Evolutionary conservation across 2,329 filamentous ascomycete genomes (phyloP), one percentile per base, ranked within the genome.

Genomic region (Sporothrix luriei): DNA sequence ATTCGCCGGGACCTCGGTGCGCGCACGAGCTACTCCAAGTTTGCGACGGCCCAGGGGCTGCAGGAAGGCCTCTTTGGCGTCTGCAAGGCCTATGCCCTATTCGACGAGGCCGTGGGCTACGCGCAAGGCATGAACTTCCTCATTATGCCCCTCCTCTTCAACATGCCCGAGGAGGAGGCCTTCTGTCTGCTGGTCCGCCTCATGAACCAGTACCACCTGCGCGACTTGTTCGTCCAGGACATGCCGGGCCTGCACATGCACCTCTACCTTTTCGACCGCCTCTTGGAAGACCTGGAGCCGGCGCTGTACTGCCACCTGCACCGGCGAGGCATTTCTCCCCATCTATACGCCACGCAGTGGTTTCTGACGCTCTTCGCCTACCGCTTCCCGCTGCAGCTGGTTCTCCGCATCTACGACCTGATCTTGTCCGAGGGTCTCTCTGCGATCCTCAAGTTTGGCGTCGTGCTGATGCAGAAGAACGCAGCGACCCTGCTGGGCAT

Each of bases 81-180:
- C 48, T 99, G 95, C 83, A 99, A 98, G 80, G 94, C 95, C 1
- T 99, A 99, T 80, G 95, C 95, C 16, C 84, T 99, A 40, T 98
- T 94, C 75, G 95, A 99, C 76, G 93, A 97, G 76, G 91, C 85
- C 9, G 95, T 99, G 48, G 94, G 95, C 43, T 99, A 99, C 79
- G 94, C 96, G 0, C 95, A 99, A 79, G 95, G 95, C 77, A 97
- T 99, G 91, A 99, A 98, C 78, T 99, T 99, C 76, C 88, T 99
- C 71, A 91, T 93, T 64, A 98, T 98, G 93, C 95, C 96, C 29
- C 80, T 99, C 21, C 83, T 99, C 1, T 97, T 99, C 82, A 98
- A 97, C 78, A 97, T 98, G 94, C 91, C 94, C 2, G 94, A 98
- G 80, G 93, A 97, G 77, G 95, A 99, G 80, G 94, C 95, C 0